Base-by-base conservation (phyloP, 108 stramenopile species). In the Skeletonema potamos region DNA sequence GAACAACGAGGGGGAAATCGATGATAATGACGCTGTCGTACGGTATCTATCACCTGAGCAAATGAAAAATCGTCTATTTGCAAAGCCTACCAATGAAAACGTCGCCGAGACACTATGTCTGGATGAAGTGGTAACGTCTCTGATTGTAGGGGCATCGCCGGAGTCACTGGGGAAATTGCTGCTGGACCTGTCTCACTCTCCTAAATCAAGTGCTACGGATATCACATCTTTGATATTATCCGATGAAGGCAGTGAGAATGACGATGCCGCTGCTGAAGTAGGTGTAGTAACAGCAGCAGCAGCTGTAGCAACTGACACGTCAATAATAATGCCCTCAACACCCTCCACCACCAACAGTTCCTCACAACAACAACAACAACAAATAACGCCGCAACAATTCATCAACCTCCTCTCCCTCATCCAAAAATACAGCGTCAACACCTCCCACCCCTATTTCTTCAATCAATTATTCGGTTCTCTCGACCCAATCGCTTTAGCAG, bases 391-490 rank as follows among this genome's bases (percentile, higher is more conserved):
- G 3, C 36, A 74, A 59, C 9, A 36, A 41, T 77, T 77, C 70
- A 43, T 70, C 3, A n/a, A 77, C 11, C 76, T 72, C 54, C 70
- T 77, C 10, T 57, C 70, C 41, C 70, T 65, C 10, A 43, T 78
- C 30, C 79, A 84, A 56, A 56, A 62, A 48, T 76, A 82, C 58
- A 70, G 67, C 54, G 85, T 83, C 2, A 64, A 83, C 73, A 85
- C 85, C 48, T 73, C 72, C 37, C 84, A 85, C 48, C 74, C 82
- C 68, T 73, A 72, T 59, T 85, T 85, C 54, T 79, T 83, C 73
- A 85, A 85, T 67, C 85, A 85, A 59, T 58, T 85, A 27, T 85
- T 83, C 62, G 85, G 85, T 20, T 29, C 85, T 10, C 27, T 85
- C n/a, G 84, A 85, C 66, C 81, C 79, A 57, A 77, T 82, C 24